Evolutionary conservation across 352 stramenopile species (phyloP).

Genomic region (Globisporangium cylindrosporum): DNA sequence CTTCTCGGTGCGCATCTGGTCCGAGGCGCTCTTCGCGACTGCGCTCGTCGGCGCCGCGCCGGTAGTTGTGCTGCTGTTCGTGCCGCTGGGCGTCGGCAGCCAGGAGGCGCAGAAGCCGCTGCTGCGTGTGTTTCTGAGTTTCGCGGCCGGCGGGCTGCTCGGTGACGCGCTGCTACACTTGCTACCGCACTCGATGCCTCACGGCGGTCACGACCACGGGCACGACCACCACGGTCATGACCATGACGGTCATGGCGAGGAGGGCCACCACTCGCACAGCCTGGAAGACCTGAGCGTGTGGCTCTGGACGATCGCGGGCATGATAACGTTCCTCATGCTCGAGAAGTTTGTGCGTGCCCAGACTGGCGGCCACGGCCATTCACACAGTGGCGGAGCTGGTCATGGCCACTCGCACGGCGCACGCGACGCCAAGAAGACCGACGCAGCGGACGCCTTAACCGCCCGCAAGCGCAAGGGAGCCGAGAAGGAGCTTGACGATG

Average conservation of each 20-base stretch:
- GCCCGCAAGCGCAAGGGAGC: constrained; percentile 35
- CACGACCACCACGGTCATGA: constrained; percentile 32
- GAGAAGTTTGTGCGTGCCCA: constrained; percentile 80
- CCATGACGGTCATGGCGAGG: constrained; percentile 33
- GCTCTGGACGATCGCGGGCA: constrained; percentile 72
- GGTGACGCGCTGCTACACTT: constrained; percentile 90
- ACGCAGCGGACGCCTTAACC: constrained; percentile 15
- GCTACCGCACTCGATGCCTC: constrained; percentile 83
- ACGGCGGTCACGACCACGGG: constrained; percentile 17
- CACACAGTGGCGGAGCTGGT: constrained; percentile 19
- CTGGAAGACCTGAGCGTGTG: constrained; percentile 65
- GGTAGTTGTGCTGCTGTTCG: constrained; percentile 65
- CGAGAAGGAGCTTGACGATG: constrained; percentile 22
- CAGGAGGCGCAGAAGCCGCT: constrained; percentile 63
- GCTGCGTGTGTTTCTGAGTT: constrained; percentile 85
- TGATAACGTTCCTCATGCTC: constrained; percentile 76
- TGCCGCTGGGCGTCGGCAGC: constrained; percentile 57
- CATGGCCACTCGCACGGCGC: constrained; percentile 36
- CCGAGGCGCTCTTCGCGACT: constrained; percentile 66
- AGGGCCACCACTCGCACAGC: constrained; percentile 49
- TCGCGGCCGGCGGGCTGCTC: constrained; percentile 84
- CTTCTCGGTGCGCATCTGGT: constrained; percentile 54
- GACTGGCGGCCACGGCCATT: constrained; percentile 30
- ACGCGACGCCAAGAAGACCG: constrained; percentile 25
- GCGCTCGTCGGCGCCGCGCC: constrained; percentile 68